These are phyloP conservation scores for Buddleja alternifolia DNA, from an alignment of 257 asterid species.

Conservation along the genomic window DNA sequence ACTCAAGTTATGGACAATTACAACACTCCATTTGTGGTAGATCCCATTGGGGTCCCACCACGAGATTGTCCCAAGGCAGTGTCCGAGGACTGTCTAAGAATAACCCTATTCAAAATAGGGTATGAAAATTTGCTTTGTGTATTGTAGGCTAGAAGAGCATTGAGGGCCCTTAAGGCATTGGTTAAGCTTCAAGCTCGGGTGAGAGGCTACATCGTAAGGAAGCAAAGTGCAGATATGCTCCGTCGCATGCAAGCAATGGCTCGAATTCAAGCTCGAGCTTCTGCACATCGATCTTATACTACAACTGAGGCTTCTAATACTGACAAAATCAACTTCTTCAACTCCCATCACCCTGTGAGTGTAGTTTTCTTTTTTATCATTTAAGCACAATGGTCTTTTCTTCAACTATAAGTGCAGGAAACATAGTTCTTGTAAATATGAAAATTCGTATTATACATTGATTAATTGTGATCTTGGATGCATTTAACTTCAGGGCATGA, in stretches of 20 bases:
- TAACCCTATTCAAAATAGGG: too few species aligned
- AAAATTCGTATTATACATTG: background rate
- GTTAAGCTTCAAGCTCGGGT: conserved; percentile 96
- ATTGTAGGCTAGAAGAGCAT: conserved; percentile 85
- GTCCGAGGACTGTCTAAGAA: too few species aligned
- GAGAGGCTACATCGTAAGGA: conserved; percentile 88
- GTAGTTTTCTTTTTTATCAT: background rate
- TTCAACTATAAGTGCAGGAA: too few species aligned
- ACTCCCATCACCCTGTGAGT: conserved; percentile 52
- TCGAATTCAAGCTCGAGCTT: conserved; percentile 94
- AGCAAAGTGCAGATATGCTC: conserved; percentile 89
- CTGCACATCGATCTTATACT: conserved; percentile 53
- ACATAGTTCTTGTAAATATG: background rate
- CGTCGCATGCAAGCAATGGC: conserved; percentile 95
- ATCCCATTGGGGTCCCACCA: too few species aligned
- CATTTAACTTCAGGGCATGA: conserved; percentile 43
- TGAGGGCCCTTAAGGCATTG: conserved; percentile 86
- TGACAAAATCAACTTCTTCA: conserved; percentile 30
- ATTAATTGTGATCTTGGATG: conserved; percentile 8
- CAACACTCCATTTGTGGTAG: too few species aligned
- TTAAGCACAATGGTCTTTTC: too few species aligned
- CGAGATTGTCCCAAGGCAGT: too few species aligned
- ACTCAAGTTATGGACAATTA: too few species aligned
- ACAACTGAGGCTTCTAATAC: conserved; percentile 42
- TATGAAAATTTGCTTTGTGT: background rate